phyloP scores from a whole-genome alignment of 208 protist genomes.

The Strigomonas culicis region DNA sequence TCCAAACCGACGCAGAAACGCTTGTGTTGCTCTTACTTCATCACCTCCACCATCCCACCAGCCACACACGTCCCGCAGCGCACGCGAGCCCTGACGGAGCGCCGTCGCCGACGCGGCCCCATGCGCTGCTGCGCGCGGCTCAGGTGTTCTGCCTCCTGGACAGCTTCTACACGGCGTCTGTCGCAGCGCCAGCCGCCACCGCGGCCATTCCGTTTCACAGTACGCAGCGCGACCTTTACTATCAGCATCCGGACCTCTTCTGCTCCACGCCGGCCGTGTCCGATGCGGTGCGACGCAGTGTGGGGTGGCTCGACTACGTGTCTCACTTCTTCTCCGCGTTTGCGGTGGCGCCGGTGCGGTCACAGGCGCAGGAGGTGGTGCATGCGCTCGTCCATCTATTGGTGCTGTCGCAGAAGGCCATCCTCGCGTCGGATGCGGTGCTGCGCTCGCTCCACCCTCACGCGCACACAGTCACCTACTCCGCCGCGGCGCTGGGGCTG shows the following conservation, averaged over 20 bases:
- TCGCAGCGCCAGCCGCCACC: background rate
- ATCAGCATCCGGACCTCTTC: slow-evolving; percentile 59
- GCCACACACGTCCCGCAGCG: background rate
- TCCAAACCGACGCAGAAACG: no score
- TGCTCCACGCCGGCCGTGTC: slow-evolving; percentile 4
- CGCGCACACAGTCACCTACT: no score
- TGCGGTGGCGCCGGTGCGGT: no score
- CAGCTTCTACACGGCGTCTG: background rate
- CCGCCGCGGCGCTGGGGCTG: slow-evolving; percentile 43
- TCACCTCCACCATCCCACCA: no score
- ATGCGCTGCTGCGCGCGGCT: no score
- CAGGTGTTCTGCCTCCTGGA: background rate
- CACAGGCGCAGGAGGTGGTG: slow-evolving; percentile 25
- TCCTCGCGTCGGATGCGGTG: no score
- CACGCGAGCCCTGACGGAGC: no score
- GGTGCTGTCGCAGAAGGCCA: slow-evolving; percentile 24
- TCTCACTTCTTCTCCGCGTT: no score
- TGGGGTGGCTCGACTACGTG: no score
- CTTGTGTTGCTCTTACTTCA: no score
- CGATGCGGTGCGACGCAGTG: background rate
- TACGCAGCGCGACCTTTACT: slow-evolving; percentile 82
- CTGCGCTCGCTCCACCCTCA: background rate
- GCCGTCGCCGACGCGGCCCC: no score
- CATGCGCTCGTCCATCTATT: slow-evolving; percentile 26
- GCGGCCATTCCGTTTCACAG: slow-evolving; percentile 18